Evolutionary conservation across 805 yeast genomes (phyloP), one percentile per base, ranked within the genome.

Genomic region (Monosporozyma unispora): DNA sequence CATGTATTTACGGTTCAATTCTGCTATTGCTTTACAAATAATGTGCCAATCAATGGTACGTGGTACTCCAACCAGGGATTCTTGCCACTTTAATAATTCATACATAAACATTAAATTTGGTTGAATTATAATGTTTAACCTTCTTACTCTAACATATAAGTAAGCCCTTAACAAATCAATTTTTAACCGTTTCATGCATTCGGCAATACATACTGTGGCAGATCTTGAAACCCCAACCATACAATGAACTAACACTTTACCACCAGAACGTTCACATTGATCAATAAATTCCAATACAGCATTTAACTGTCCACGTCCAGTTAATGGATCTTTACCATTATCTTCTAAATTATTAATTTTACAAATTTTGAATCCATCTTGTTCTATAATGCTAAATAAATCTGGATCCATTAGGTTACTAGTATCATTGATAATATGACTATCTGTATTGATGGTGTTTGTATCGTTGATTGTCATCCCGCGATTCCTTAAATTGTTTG

Each of bases 201-300:
- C 97, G 1, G 96, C 96, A 56, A 91, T 91, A 57, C 95, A 91
- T 10, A 91, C 95, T 0, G 97, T 87, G 0, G 97, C 98, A 2
- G 96, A 87, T 49, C 98, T 72, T 0, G 96, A 87, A 3, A 91
- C 98, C 0, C 98, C 98, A 45, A 88, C 97, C 61, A 95, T 85
- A 59, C 98, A 91, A 64, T 91, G 98, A 10, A 91, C 90, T 52
- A 91, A 71, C 2, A 82, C 79, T 44, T 76, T 77, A 21, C 78
- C 79, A 35, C 67, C 68, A 0, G 56, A 55, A 19, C 63, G 55
- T 54, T 71, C 69, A 18, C 78, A 77, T 25, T 72, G 75, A 48
- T 86, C 84, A 47, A 89, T 78, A 59, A 80, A 87, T 1, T 76
- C 70, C 39, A 91, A 69, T 21, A 90, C 81, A 38, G 74, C 74